Conservation (phyloP, 345 rosid genomes). For the Limnanthes douglasii region DNA sequence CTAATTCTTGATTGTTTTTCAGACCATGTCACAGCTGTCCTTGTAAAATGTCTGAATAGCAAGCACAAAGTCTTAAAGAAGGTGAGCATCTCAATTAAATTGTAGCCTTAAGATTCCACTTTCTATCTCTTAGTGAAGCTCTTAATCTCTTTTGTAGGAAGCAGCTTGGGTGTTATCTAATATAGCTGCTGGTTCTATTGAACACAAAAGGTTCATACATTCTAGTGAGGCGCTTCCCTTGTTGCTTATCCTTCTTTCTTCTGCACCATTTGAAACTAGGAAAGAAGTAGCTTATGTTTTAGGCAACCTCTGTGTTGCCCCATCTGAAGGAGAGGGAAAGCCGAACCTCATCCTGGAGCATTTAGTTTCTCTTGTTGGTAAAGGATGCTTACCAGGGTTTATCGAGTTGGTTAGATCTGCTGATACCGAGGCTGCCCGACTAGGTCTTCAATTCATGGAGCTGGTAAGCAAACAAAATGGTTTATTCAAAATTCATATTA, state of each 20-base stretch:
- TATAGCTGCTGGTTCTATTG: slow-evolving; percentile 83
- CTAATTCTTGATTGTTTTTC: slow-evolving; percentile 12
- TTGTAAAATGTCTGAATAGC: slow-evolving; percentile 74
- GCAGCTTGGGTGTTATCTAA: slow-evolving; percentile 95
- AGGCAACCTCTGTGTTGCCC: slow-evolving; percentile 94
- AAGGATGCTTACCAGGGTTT: slow-evolving; percentile 80
- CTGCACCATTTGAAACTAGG: slow-evolving; percentile 73
- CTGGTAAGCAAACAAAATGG: slow-evolving; percentile 45
- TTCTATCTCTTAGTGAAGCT: background rate
- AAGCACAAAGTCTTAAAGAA: slow-evolving; percentile 89
- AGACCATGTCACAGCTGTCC: slow-evolving; percentile 49
- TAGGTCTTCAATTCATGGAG: slow-evolving; percentile 94
- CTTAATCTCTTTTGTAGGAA: slow-evolving; percentile 30
- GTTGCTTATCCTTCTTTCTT: slow-evolving; percentile 49
- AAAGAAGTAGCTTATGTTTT: slow-evolving; percentile 87
- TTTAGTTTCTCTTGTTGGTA: slow-evolving; percentile 54
- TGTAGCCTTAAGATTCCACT: background rate
- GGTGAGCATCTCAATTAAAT: slow-evolving; percentile 21
- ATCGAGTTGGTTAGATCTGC: slow-evolving; percentile 76
- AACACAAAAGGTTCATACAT: slow-evolving; percentile 66
- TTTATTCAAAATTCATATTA: too few relatives aligned
- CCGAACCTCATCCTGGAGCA: slow-evolving; percentile 59
- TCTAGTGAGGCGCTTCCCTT: slow-evolving; percentile 55
- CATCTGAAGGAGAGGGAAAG: slow-evolving; percentile 40
- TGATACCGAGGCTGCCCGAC: slow-evolving; percentile 69